phyloP scores from a whole-genome alignment of 495 filamentous ascomycete genomes.

The Neurospora sp. region DNA sequence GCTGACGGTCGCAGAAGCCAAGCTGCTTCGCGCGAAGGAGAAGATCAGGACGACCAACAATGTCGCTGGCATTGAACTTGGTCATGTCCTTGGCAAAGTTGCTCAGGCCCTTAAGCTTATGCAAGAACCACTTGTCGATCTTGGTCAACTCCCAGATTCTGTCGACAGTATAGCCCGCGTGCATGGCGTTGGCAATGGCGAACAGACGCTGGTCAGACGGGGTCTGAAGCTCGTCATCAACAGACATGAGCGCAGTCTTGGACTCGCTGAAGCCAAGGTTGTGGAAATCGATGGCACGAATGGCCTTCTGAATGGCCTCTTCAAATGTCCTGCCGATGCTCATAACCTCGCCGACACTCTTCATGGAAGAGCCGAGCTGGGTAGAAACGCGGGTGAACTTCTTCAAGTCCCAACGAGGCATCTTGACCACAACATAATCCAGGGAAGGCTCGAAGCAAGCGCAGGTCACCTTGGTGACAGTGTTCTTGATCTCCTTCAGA shows the following conservation, averaged over 20 bases:
- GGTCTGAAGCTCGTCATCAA: slow-evolving; percentile 90
- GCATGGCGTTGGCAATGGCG: slow-evolving; percentile 96
- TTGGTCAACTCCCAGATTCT: slow-evolving; percentile 97
- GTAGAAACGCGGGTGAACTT: slow-evolving; percentile 97
- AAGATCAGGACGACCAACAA: slow-evolving; percentile 44
- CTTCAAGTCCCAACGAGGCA: slow-evolving; percentile 96
- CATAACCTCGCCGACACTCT: slow-evolving; percentile 99
- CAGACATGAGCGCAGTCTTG: slow-evolving; percentile 72
- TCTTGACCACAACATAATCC: slow-evolving; percentile 98
- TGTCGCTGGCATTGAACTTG: slow-evolving; percentile 56
- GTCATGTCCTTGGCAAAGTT: slow-evolving; percentile 76
- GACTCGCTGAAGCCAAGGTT: slow-evolving; percentile 95
- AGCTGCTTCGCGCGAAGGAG: slow-evolving; percentile 81
- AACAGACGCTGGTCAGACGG: slow-evolving; percentile 96
- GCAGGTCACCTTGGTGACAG: slow-evolving; percentile 90
- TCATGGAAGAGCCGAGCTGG: slow-evolving; percentile 94
- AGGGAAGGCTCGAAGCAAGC: slow-evolving; percentile 99
- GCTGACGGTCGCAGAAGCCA: slow-evolving; percentile 86
- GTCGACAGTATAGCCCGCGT: slow-evolving; percentile 81
- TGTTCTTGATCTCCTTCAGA: slow-evolving; percentile 92
- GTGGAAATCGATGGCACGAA: slow-evolving; percentile 86
- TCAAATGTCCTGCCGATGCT: slow-evolving; percentile 94
- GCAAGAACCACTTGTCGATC: slow-evolving; percentile 97
- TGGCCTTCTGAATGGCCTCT: slow-evolving; percentile 97
- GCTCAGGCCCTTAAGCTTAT: slow-evolving; percentile 78